Evolutionary conservation across 2,329 filamentous ascomycete species (phyloP), one percentile per base, ranked within the genome.

Genomic region (Endoconidiophora polonica): DNA sequence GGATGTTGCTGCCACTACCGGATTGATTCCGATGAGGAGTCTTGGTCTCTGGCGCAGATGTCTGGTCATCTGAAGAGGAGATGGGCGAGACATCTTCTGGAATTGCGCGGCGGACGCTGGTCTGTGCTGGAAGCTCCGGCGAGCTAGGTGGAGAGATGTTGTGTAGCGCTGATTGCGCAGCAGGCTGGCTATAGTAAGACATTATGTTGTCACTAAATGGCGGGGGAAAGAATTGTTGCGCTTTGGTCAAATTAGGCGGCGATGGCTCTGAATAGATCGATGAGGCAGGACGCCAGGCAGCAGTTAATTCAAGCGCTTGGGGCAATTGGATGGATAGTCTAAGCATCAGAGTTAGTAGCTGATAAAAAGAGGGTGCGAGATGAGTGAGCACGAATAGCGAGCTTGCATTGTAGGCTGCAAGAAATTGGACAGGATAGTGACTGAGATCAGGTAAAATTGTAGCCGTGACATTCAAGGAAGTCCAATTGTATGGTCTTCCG

Each of bases 61-160:
- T 23, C 36, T 63, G 58, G 48, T 65, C 64, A 49, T 61, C 59
- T 20, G 60, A 58, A 52, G 71, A 71, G 48, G 75, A 71, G 37
- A 76, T 69, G 24, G 74, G 73, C 33, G 73, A 76, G 49, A 76
- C 71, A 57, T 72, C 66, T 4, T 37, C 9, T 10, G 39, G 22
- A 4, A 33, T 14, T 20, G 33, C 16, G 16, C 16, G 33, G 10
- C 14, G 50, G 9, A 18, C n/a, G 14, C 37, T 36, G 9, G n/a
- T 18, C 7, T 50, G 20, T 6, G 38, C 12, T 7, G 16, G 16
- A 12, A 50, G 38, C 14, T 77, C 74, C 22, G 74, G 73, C 40
- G 74, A 77, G 63, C 73, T 77, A 26, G 72, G 73, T 48, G 74
- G 74, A 9, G 74, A 77, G 54, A 77, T 66, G 20, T 66, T 64